A percentile compares a stretch with the other conserved stretches of the same genome.
Evolutionary conservation across 345 rosid species (phyloP).

Genomic region (Arabis hirsuta): DNA sequence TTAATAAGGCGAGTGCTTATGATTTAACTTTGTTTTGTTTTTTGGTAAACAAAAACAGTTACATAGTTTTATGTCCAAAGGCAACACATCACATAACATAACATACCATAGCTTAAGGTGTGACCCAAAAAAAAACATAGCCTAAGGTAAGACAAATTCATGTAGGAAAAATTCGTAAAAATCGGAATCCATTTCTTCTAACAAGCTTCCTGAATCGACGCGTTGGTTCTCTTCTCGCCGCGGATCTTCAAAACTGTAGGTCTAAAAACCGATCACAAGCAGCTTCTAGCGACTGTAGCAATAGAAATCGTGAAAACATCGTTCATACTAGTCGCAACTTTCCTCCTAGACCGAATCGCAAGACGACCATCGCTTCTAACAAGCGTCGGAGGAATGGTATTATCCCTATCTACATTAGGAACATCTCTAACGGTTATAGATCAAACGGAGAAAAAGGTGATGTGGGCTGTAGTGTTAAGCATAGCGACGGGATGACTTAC

Average conservation of each 20-base stretch:
- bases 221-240: constrained; percentile 84
- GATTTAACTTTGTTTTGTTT: too few relatives aligned
- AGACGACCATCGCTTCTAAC: constrained; percentile 74
- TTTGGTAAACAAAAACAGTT: too few relatives aligned
- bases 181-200: constrained; percentile 86
- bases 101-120: too few relatives aligned
- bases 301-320: constrained; percentile 75
- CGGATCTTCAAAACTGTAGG: constrained; percentile 82
- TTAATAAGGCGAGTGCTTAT: too few relatives aligned
- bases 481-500: constrained; percentile 56
- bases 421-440: constrained; percentile 53
- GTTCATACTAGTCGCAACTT: constrained; percentile 75
- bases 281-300: constrained; percentile 76
- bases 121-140: too few relatives aligned
- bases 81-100: too few relatives aligned
- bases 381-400: constrained; percentile 74
- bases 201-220: constrained; percentile 81
- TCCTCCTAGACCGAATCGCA: constrained; percentile 73
- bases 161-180: too few relatives aligned
- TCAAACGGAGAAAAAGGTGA: constrained; percentile 48
- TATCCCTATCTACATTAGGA: constrained; percentile 55
- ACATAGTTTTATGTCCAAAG: too few relatives aligned
- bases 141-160: too few relatives aligned
- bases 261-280: constrained; percentile 47
- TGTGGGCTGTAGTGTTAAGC: constrained; percentile 69